Evolutionary conservation across 306 rosid species (phyloP), one percentile per base, ranked within the genome.

Genomic region (Prunus mongolica): DNA sequence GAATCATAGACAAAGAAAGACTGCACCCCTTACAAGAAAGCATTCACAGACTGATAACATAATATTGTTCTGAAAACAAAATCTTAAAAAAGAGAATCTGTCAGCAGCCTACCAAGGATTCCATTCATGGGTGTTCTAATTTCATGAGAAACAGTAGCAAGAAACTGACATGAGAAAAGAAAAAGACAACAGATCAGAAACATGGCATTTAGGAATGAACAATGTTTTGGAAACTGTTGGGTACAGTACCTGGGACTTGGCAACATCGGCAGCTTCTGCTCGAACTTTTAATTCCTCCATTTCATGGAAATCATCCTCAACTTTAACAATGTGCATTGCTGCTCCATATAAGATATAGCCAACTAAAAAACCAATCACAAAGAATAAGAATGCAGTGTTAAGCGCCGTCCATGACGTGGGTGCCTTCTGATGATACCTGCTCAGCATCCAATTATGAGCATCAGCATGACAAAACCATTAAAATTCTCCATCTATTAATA

Each of bases 91-190:
- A 62, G 20, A 54, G 67, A 20, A 55, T 14, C 60, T 51, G n/a
- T 27, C 46, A 67, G 75, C 76, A 74, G 44, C 44, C 44, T 86
- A 96, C 99, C 99, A 45, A 96, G 91, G 78, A 96, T 90, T 77
- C 99, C 99, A 71, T 96, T 93, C 98, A 96, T 93, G 30, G 99
- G 99, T n/a, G 99, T 96, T 83, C 99, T 87, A 30, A 96, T 96
- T 93, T 96, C 99, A 75, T 96, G 99, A 73, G 99, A 96, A 54
- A 96, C 98, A 19, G 98, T 96, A 44, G 99, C 99, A 74, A 96
- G 90, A 88, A 93, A 93, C 97, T 92, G 91, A 65, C 72, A 83
- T 10, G 18, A 4, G 50, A 22, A 72, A 80, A 58, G 81, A 69
- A 19, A 54, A 22, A 16, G 46, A 50, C 34, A 71, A 80, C 73